Base-by-base conservation (phyloP, 1,284 basidiomycete species). In the Apiotrichum porosum region DNA sequence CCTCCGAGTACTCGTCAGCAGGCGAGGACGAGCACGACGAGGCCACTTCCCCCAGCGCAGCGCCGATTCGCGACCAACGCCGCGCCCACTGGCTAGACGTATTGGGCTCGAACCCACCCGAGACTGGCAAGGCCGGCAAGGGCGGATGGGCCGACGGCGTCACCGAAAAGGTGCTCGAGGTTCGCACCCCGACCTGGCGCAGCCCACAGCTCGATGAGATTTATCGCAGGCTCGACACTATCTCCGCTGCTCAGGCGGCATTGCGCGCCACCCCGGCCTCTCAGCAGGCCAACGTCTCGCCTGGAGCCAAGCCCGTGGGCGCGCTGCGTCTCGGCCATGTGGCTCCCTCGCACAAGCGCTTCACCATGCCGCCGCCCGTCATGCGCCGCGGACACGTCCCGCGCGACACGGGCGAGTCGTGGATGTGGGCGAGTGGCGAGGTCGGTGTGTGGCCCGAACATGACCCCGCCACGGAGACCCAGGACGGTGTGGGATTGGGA, bases 151-250 rank as follows among this genome's bases (percentile, higher is more conserved):
- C 58, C 1, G 54, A 61, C 2, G 39, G 77, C 74, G 56, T 80
- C 72, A 75, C 78, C 48, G 80, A 80, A 47, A 84, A 83, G 30
- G 86, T 87, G 0, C 62, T 89, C 59, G 88, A 92, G 33, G 91
- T 95, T 9, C 58, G 71, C 34, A 68, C 64, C 9, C 69, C 71
- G 19, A 56, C 60, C 13, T 74, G 72, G 72, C 54, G 72, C 14
- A 63, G 61, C 15, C 47, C 52, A 1, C 47, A 66, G 51, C 57
- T 71, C 17, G 65, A 66, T 43, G 57, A 60, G 3, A 53, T 68
- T 5, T 69, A 70, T 38, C 49, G 43, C 13, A 55, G 57, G 4
- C 55, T 71, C 9, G 69, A 71, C 48, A 37, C 42, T 6, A 58
- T 63, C n/a, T 48, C 60, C 0, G 44, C 54, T 4, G 47, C 47